Base-by-base conservation (phyloP, 345 rosid species). In the Melaleuca quinquenervia region DNA sequence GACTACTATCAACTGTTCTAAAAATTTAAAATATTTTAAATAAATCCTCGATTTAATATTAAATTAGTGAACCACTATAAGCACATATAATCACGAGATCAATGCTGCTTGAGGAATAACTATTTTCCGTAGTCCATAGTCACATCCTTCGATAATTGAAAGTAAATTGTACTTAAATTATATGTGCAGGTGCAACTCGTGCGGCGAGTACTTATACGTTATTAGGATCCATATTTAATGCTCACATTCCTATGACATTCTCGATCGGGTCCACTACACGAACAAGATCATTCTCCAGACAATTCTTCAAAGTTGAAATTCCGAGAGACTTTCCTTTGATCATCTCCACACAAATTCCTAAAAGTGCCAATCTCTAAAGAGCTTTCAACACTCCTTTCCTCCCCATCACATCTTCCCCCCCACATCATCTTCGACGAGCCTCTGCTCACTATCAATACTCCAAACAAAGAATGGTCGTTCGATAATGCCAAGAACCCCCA, bases 121-220 rank as follows among this genome's bases (percentile, higher is more conserved):
- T 5, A 10, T 26, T 56, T 56, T 56, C 62, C 62, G 5, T 56
- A 24, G 62, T 56, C 27, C 10, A 24, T 24, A 6, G 24, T 27
- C 24, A 5, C 24, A 1, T 6, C 29, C 27, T 56, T 56, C 13
- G 27, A 24, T 56, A 24, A 56, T 14, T 27, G 26, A 56, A 56
- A 56, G 1, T 27, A 24, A 56, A 24, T 5, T 56, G 26, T 26
- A 24, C 0, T 56, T 26, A 56, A 56, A 24, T 14, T 56, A 56
- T 24, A 24, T 56, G 26, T 13, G 6, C 0, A 14, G 62, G 29
- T 56, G 24, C 26, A 56, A 11, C 26, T 56, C 0, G 1, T 11
- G 0, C 26, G 1, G 62, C 10, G 26, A 56, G 62, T 11, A 56
- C 29, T 26, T 6, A 4, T 41, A 26, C 15, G 24, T 24, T 56